phyloP scores from a whole-genome alignment of 257 asterid genomes.

The Solanum ahanhuiri region DNA sequence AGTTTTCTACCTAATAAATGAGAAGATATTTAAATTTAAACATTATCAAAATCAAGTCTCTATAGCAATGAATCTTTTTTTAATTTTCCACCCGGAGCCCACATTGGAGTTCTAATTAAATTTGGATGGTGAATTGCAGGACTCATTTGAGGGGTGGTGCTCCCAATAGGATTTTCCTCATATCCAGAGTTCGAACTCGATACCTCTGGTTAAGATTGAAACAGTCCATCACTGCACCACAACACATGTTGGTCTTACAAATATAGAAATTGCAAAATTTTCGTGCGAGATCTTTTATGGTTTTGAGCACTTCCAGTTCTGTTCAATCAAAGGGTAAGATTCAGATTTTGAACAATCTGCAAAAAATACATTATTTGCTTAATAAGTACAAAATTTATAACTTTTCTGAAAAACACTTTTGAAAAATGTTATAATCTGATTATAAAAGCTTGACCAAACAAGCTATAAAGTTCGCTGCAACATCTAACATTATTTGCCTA shows the following conservation, averaged over 20 bases:
- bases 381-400: too few relatives aligned
- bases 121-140: background rate
- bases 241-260: too few relatives aligned
- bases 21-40: background rate
- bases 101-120: background rate
- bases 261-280: background rate
- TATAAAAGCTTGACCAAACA: background rate
- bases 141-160: rapidly evolving
- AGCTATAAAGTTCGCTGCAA: rapidly evolving
- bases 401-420: background rate
- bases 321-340: background rate
- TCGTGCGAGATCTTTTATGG: background rate
- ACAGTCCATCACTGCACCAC: rapidly evolving
- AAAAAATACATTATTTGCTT: background rate
- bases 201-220: background rate
- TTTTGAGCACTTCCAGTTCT: background rate
- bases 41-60: background rate
- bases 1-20: background rate
- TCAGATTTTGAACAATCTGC: background rate
- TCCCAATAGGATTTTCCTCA: too few relatives aligned
- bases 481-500: background rate
- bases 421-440: background rate
- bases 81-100: background rate
- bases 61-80: background rate
- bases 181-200: rapidly evolving